A percentile compares a stretch with the other conserved stretches of the same genome.
phyloP scores from a whole-genome alignment of 345 rosid genomes.

The Salix viminalis region DNA sequence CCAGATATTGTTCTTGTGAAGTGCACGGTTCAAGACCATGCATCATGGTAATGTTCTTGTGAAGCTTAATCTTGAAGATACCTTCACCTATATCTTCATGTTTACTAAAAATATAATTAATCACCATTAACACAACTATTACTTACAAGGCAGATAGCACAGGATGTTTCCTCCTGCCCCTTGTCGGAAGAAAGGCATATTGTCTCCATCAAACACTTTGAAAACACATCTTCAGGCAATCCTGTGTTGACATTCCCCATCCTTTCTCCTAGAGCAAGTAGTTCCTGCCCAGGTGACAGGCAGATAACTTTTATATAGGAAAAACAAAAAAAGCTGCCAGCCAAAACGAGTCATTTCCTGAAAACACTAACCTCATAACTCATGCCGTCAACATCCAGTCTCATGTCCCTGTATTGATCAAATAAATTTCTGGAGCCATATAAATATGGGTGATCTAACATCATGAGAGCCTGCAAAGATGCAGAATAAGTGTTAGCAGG shows the following conservation, averaged over 20 bases:
- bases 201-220: slow-evolving; percentile 25
- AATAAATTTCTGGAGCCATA: slow-evolving; percentile 49
- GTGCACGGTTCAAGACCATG: background rate
- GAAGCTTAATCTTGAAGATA: background rate
- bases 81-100: background rate
- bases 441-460: slow-evolving; percentile 44
- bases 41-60: background rate
- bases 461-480: slow-evolving; percentile 52
- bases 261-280: slow-evolving; percentile 38
- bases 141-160: slow-evolving; percentile 41
- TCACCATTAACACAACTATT: background rate
- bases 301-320: background rate
- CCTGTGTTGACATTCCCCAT: slow-evolving; percentile 37
- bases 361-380: slow-evolving; percentile 62
- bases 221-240: slow-evolving; percentile 27
- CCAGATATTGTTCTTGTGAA: background rate
- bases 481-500: background rate
- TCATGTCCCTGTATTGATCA: slow-evolving; percentile 85
- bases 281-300: slow-evolving; percentile 24
- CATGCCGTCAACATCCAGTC: slow-evolving; percentile 81
- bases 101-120: background rate
- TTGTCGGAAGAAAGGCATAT: background rate
- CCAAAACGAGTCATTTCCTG: background rate
- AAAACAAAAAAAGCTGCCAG: background rate
- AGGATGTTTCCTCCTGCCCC: slow-evolving; percentile 14